phyloP scores from a whole-genome alignment of 306 rosid species.

The Bauhinia variegata region DNA sequence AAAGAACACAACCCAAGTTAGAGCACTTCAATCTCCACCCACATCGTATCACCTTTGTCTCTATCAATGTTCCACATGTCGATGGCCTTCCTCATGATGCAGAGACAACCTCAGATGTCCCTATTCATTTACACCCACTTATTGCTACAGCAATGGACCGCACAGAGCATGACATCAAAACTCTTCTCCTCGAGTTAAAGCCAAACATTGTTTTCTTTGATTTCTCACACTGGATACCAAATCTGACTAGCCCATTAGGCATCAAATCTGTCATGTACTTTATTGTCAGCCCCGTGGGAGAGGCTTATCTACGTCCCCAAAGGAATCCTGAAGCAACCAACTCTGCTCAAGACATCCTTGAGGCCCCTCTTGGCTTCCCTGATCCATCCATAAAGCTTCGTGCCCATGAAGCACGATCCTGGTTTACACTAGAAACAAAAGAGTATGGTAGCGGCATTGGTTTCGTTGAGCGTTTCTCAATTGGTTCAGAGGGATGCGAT shows the following conservation, averaged over 20 bases:
- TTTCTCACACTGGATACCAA: not conserved
- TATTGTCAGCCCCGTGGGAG: constrained; percentile 27
- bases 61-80: constrained; percentile 19
- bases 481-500: constrained; percentile 25
- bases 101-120: constrained; percentile 25
- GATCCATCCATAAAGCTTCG: constrained; percentile 35
- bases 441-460: constrained; percentile 28
- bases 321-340: not conserved
- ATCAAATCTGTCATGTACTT: constrained; percentile 33
- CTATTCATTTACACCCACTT: not conserved
- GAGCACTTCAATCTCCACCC: constrained; percentile 23
- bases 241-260: not conserved
- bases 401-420: constrained; percentile 29
- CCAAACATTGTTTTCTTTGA: constrained; percentile 29
- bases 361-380: constrained; percentile 44
- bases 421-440: not conserved
- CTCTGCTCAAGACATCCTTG: constrained; percentile 29
- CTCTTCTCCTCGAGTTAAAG: not conserved
- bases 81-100: constrained; percentile 28
- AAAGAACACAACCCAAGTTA: constrained; percentile 17
- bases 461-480: constrained; percentile 32
- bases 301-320: constrained; percentile 12
- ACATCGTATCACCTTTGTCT: constrained; percentile 14
- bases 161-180: not conserved
- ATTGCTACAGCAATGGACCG: constrained; percentile 19